Evolutionary conservation across 108 stramenopile genomes (phyloP), one percentile per base, ranked within the genome.

Genomic region (Skeletonema grethae): DNA sequence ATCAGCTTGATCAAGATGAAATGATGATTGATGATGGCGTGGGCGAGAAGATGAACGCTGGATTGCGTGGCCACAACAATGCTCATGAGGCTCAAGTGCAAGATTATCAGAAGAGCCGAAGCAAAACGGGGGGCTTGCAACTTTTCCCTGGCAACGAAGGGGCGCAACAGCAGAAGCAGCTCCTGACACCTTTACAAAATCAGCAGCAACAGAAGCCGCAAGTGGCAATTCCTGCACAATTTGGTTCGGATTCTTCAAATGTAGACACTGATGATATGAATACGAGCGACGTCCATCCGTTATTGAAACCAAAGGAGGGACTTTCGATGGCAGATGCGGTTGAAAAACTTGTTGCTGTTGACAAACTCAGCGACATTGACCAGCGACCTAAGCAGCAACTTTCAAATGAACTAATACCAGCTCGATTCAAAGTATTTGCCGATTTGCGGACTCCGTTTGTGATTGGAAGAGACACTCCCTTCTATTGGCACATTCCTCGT

Each of bases 401-500:
- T 22, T 43, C 59, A 18, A 59, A 70, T 45, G 69, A 70, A 25
- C 43, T 70, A 22, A 22, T 62, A 65, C 63, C 63, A 57, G 31
- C 32, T n/a, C 59, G 70, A 56, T 79, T 71, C 43, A 59, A 25
- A 18, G 77, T 61, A 3, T 79, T 79, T 43, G 69, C 77, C 18
- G 65, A 71, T 62, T 41, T 79, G 34, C 67, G 66, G n/a, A 65
- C 70, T 24, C 69, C 77, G 9, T 78, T 57, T 24, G 55, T 78
- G 24, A 58, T 30, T n/a, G 77, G 77, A 11, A 57, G 57, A 38
- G 83, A 84, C 50, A 76, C 73, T 11, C 80, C 80, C 6, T 77
- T 82, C 53, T 82, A 82, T 38, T 85, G 84, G 84, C 82, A 82
- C 41, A 67, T 85, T 9, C 79, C 79, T n/a, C 80, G 84, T 20